These are phyloP conservation scores for Penicillium aurantiogriseum DNA, from an alignment of 2,329 filamentous ascomycete genomes.

Conservation along the genomic window DNA sequence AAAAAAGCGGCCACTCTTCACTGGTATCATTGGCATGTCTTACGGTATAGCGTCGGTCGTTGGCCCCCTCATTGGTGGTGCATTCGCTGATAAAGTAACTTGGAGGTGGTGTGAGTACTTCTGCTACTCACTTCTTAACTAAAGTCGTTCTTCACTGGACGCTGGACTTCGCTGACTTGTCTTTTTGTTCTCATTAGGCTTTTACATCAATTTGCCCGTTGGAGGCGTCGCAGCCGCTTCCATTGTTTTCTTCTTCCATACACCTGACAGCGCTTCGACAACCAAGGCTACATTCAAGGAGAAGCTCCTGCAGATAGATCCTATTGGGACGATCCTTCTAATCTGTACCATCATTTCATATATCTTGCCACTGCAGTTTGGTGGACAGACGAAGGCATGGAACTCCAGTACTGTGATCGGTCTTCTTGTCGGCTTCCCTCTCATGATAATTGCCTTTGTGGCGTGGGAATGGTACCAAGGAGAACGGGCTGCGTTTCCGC, in stretches of 20 bases:
- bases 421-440: conserved; percentile 44
- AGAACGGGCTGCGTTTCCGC: conserved; percentile 44
- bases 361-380: conserved; percentile 41
- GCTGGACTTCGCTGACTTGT: background rate
- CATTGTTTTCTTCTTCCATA: conserved; percentile 1
- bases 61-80: conserved; percentile 49
- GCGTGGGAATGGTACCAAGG: conserved; percentile 37
- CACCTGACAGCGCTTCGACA: conserved; percentile 9
- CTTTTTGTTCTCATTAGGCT: background rate
- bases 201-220: background rate
- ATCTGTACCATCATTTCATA: conserved; percentile 27
- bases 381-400: conserved; percentile 41
- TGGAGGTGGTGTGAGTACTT: background rate
- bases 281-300: conserved; percentile 19
- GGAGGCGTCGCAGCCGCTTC: background rate
- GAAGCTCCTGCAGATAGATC: conserved; percentile 48
- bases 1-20: conserved; percentile 18
- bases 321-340: conserved; percentile 42
- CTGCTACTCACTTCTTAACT: background rate
- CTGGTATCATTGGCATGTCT: conserved; percentile 51
- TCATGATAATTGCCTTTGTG: conserved; percentile 38
- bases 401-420: conserved; percentile 45
- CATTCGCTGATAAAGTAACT: background rate
- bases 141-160: background rate
- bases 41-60: conserved; percentile 50